These are phyloP conservation scores for Dissophora globulifera DNA, from an alignment of 192 early-diverging fungal genomes.

Conservation along the genomic window DNA sequence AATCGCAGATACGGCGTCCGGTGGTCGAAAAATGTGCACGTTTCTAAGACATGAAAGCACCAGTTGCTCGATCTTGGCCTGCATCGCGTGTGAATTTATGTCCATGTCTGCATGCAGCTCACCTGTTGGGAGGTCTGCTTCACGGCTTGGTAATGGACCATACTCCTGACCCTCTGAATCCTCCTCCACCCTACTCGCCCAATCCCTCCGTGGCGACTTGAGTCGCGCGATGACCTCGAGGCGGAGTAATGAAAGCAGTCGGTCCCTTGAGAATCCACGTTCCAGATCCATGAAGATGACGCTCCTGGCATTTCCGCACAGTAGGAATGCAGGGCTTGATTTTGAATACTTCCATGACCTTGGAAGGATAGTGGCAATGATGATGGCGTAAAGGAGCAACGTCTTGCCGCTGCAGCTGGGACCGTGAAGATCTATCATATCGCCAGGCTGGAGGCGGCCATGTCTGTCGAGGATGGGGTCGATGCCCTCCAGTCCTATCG, in stretches of 20 bases:
- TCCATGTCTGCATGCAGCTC: neutral
- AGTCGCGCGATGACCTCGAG: constrained; percentile 2
- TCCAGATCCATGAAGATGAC: constrained; percentile 40
- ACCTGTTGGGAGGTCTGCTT: neutral
- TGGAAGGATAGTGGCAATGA: constrained; percentile 38
- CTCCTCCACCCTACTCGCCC: no score
- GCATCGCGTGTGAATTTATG: constrained; percentile 3
- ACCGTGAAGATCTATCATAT: constrained; percentile 38
- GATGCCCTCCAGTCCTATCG: constrained; percentile 28
- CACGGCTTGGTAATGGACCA: no score
- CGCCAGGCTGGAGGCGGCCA: constrained; percentile 21
- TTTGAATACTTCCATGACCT: constrained; percentile 29
- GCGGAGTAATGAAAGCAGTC: constrained; percentile 9
- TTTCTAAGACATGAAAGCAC: constrained; percentile 19
- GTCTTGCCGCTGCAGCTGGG: constrained; percentile 35
- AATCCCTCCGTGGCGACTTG: neutral
- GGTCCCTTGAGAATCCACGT: constrained; percentile 17
- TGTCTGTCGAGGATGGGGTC: constrained; percentile 19
- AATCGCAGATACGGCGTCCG: constrained; percentile 21
- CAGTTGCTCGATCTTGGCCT: constrained; percentile 25
- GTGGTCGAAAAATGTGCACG: constrained; percentile 44
- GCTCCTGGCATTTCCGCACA: constrained; percentile 19
- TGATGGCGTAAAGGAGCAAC: constrained; percentile 36
- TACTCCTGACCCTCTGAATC: neutral
- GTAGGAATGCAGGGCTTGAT: neutral